Base-by-base conservation (phyloP, 2,329 filamentous ascomycete species). In the Macrophomina phaseolina region DNA sequence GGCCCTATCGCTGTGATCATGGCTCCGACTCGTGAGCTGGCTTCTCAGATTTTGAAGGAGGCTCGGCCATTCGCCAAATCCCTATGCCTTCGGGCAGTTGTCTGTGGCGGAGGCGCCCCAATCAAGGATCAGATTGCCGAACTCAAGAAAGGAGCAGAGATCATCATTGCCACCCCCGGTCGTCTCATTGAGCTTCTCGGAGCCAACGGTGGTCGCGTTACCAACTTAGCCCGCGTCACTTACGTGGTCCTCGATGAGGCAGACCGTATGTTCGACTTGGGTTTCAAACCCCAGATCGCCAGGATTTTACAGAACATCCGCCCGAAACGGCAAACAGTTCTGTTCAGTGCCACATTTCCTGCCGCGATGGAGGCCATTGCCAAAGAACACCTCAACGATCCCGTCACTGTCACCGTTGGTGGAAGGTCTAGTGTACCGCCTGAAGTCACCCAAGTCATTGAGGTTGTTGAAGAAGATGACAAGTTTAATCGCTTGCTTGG, bases 251-350 rank as follows among this genome's bases (percentile, higher is more conserved):
- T 99, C 46, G 95, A 99, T 76, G 95, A 99, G 81, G 95, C 95
- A 56, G 95, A 99, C 79, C 91, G 95, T 69, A 98, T 99, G 95
- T 97, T 98, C 76, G 95, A 99, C 78, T 98, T 99, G 95, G 95
- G 95, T 14, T 99, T 99, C 75, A 94, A 97, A 80, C 94, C 95
- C 2, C 95, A 99, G 78, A 94, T 99, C 64, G 95, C 95, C 88
- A 97, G 97, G 79, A 95, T 99, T 67, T 89, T 98, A 76, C 89
- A 89, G 71, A 97, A 95, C 74, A 91, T 97, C 77, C 90, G 95
- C 56, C 94, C 95, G 0, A 92, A 97, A 76, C 90, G 92, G 61
- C 95, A 99, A 77, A 97, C 93, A 0, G 93, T 98, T 62, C 85
- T 98, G 30, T 99, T 98, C 78, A 98, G 95, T 0, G 95, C 95